phyloP scores from a whole-genome alignment of 495 filamentous ascomycete species.

The Penicillium cosmopolitanum region DNA sequence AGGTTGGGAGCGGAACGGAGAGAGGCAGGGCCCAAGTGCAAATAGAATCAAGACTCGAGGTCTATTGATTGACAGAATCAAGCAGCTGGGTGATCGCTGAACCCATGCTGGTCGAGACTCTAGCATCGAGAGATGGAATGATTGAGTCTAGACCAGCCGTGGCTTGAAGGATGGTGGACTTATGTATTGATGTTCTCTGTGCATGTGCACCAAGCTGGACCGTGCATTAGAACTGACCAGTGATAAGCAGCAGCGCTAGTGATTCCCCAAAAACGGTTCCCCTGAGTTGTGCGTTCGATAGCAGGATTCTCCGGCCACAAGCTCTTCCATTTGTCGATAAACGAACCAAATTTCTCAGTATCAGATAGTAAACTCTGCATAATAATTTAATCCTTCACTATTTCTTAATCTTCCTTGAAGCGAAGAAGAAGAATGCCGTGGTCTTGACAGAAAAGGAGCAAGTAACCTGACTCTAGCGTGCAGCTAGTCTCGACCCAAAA shows the following conservation, averaged over 20 bases:
- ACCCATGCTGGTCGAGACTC: not conserved
- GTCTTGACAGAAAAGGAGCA: not conserved
- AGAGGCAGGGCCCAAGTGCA: too few species aligned
- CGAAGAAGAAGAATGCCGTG: not conserved
- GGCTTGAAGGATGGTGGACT: not conserved
- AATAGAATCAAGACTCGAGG: too few species aligned
- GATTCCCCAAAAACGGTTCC: not conserved
- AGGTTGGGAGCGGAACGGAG: too few species aligned
- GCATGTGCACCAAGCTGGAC: not conserved
- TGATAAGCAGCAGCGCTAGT: not conserved
- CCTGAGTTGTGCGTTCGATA: not conserved
- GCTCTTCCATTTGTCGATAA: not conserved
- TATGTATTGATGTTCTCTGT: not conserved
- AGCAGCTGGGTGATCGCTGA: not conserved
- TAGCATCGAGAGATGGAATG: not conserved
- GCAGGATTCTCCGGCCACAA: not conserved
- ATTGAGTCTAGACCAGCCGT: constrained; percentile 6
- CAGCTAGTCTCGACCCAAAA: constrained; percentile 7
- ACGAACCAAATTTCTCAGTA: too few species aligned
- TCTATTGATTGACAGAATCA: not conserved
- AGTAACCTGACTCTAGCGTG: constrained; percentile 6
- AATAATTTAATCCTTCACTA: too few species aligned
- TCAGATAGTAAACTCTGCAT: too few species aligned
- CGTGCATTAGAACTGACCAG: not conserved
- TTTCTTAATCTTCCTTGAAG: too few species aligned